Base-by-base conservation (phyloP, 2,329 filamentous ascomycete species). In the Aaosphaeria arxii region DNA sequence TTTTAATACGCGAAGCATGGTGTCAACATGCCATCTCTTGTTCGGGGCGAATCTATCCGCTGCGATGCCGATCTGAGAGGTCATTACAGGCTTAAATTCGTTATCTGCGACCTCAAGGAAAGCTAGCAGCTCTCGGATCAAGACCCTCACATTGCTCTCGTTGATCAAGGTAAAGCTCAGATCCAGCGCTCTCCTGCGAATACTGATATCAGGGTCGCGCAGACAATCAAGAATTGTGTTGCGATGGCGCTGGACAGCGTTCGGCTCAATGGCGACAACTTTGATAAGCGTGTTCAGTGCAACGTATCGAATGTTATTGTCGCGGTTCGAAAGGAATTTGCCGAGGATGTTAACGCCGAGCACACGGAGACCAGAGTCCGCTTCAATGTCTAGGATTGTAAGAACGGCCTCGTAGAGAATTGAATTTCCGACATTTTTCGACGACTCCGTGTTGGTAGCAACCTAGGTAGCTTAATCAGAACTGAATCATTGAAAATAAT, bases 281-380 rank as follows among this genome's bases (percentile, higher is more conserved):
- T 96, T 97, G 74, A 96, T 95, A 43, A 99, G 77, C 0, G 94
- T 99, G 72, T 99, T 99, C 44, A 99, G 78, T 13, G 94, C 94
- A 44, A 99, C 94, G 66, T 99, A 99, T 71, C 94, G 87, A 62
- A 99, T 99, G 68, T 99, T 99, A 78, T 99, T 99, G 73, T 99
- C 94, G 60, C 92, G 86, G 76, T 99, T 99, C n/a, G 91, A 87
- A 53, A 99, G 75, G 74, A 99, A 99, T 69, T 97, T 99, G 68
- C 95, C 94, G 28, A 99, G 83, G 56, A 99, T 99, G 68, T 99
- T 99, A 59, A 99, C 94, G 63, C 94, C 94, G 29, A 99, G 80
- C 24, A 99, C 94, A 44, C 95, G 82, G 54, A 99, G 76, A 33
- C 94, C 92, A 7, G 94, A 96, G 67, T 99, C 95, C 24, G 94